Base-by-base conservation (phyloP, 257 asterid genomes). In the Fraxinus pennsylvanica region DNA sequence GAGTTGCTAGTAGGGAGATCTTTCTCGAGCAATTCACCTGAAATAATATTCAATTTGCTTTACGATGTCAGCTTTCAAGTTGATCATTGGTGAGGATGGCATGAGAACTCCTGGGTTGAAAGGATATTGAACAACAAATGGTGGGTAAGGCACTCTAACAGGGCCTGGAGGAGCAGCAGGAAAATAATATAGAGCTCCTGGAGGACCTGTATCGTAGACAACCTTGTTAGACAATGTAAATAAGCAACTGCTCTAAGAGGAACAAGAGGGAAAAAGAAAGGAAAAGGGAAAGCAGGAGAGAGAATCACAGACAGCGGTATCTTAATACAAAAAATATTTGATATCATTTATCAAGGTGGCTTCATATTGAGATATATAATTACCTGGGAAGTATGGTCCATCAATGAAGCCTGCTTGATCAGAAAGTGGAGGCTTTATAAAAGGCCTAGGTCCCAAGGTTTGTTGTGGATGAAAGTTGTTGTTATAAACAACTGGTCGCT, bases 41-140 rank as follows among this genome's bases (percentile, higher is more conserved):
- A 96, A 96, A 89, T 96, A 96, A 85, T 93, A 96, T 74, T 96
- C 98, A 82, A 96, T 91, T 88, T 96, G 99, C 89, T 82, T 89
- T 38, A 89, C 61, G 78, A 96, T 84, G 80, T 79, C 79, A 41
- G 87, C 86, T 83, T 79, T 90, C 88, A 92, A 79, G 50, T 87
- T 81, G 67, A 73, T 21, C 45, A 78, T 43, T 36, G 92, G 94
- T 5, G 92, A 81, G 78, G 95, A 86, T 57, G 82, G 81, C 80
- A 80, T 43, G 21, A 83, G 81, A 83, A 90, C 84, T 84, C 95
- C 97, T 50, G 89, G 80, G 81, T 81, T 83, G 71, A 85, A 81
- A 74, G 92, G 90, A 82, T 83, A 90, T 73, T 91, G 92, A 80
- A 86, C 82, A 65, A 88, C 77, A 83, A 71, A 67, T 68, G 95